Conservation (phyloP, 2,329 filamentous ascomycete genomes). For the Cyanodermella asteris region DNA sequence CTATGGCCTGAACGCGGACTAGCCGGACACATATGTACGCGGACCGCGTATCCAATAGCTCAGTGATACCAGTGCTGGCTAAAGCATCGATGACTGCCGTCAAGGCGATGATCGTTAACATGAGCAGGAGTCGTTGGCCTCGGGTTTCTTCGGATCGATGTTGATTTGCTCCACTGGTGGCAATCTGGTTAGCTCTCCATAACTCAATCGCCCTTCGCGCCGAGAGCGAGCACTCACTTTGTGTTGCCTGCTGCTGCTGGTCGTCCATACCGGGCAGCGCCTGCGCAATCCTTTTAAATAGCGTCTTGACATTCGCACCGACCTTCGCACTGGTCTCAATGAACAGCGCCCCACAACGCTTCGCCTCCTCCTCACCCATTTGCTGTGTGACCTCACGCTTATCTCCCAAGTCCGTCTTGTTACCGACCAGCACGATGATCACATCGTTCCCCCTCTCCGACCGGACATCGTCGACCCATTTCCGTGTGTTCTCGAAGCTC, state of each 20-base stretch:
- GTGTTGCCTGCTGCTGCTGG: slow-evolving; percentile 54
- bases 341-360: slow-evolving; percentile 96
- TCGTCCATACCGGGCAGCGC: slow-evolving; percentile 95
- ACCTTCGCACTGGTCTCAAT: slow-evolving; percentile 97
- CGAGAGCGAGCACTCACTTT: slow-evolving; percentile 33
- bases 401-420: slow-evolving; percentile 97
- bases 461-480: slow-evolving; percentile 97
- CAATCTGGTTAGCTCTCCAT: not conserved
- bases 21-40: no score
- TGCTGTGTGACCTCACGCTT: slow-evolving; percentile 92
- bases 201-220: not conserved
- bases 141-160: slow-evolving; percentile 46
- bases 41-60: no score
- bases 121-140: slow-evolving; percentile 51
- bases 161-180: slow-evolving; percentile 53
- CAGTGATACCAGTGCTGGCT: no score
- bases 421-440: slow-evolving; percentile 93
- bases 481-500: slow-evolving; percentile 94
- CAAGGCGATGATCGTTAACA: no score
- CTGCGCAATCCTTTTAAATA: slow-evolving; percentile 96
- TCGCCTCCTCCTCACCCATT: slow-evolving; percentile 93
- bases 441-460: slow-evolving; percentile 95
- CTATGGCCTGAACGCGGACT: no score
- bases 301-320: slow-evolving; percentile 84
- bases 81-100: no score